These are phyloP conservation scores for Plasmodium malariae DNA, from an alignment of 169 alveolate species.

Conservation along the genomic window DNA sequence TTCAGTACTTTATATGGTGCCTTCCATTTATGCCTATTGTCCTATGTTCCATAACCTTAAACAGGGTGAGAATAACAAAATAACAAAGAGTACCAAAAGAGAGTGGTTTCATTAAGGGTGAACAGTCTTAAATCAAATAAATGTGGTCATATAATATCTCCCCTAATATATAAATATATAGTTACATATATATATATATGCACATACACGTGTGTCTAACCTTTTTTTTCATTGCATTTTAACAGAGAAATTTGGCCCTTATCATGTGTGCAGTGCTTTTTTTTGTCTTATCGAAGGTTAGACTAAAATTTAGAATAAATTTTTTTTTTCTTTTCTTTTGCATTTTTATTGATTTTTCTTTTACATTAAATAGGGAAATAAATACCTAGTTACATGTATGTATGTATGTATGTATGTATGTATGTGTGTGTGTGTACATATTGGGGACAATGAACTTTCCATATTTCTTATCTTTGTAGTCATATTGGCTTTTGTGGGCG, in stretches of 20 bases:
- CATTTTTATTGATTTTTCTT: background rate
- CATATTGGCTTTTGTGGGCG: conserved; percentile 76
- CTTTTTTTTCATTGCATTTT: background rate
- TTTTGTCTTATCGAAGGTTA: conserved; percentile 59
- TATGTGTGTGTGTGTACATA: no score
- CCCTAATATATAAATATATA: no score
- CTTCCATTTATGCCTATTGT: conserved; percentile 89
- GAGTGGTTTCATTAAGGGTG: background rate
- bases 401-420: no score
- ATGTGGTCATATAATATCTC: no score
- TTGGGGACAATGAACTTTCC: background rate
- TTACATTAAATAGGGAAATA: no score
- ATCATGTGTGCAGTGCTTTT: conserved; percentile 27
- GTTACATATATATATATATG: conserved; percentile 11
- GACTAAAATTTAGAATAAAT: conserved; percentile 22
- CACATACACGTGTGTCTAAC: background rate
- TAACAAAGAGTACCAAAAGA: background rate
- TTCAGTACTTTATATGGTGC: conserved; percentile 92
- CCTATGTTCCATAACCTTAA: conserved; percentile 76
- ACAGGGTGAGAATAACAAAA: conserved; percentile 46
- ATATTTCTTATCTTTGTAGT: conserved; percentile 19
- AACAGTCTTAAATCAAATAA: background rate
- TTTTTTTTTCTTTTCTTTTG: conserved; percentile 5
- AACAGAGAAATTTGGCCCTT: conserved; percentile 39
- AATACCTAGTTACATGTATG: no score